Base-by-base conservation (phyloP, 352 stramenopile species). In the Phytophthora quininea region DNA sequence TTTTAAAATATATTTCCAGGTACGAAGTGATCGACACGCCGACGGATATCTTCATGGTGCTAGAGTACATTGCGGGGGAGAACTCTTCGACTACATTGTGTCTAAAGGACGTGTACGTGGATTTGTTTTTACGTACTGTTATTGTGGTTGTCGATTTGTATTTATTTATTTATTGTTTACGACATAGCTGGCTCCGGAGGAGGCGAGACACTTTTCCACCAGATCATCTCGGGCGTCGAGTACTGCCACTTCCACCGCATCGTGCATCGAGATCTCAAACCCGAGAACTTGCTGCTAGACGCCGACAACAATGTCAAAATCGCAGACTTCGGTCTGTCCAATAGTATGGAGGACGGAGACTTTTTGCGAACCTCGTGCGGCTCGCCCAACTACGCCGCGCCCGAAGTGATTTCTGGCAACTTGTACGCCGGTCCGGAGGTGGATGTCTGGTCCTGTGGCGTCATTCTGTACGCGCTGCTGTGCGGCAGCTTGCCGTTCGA, bases 71-170 rank as follows among this genome's bases (percentile, higher is more conserved):
- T 38, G 87, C 91, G 12, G 95, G 19, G 95, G 95, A 29, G 95
- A 98, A 68, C 79, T 98, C 6, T 98, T 98, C 95, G 98, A 99
- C 80, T 99, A 99, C 78, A 99, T 99, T 78, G 97, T 99, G n/a
- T 98, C 91, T 12, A 98, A 97, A 74, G 91, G 91, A 63, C 77
- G 88, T 51, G 86, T 95, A 77, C 38, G 83, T 81, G 37, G 27
- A 29, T 48, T 33, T 56, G n/a, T 35, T 48, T 31, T 3, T 15
- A 50, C 48, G 2, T 7, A 19, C 4, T 15, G 2, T 54, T 54
- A 27, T 62, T 38, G 32, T 35, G 29, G 62, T 37, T 0, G 35
- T 37, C 35, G 29, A 62, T 58, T 51, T 45, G 19, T 57, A 7
- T 33, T 46, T 57, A 7, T 33, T 46, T 55, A 46, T 29, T 58